These are phyloP conservation scores for Nannochloropsis salina DNA, from an alignment of 108 stramenopile species.

Conservation along the genomic window DNA sequence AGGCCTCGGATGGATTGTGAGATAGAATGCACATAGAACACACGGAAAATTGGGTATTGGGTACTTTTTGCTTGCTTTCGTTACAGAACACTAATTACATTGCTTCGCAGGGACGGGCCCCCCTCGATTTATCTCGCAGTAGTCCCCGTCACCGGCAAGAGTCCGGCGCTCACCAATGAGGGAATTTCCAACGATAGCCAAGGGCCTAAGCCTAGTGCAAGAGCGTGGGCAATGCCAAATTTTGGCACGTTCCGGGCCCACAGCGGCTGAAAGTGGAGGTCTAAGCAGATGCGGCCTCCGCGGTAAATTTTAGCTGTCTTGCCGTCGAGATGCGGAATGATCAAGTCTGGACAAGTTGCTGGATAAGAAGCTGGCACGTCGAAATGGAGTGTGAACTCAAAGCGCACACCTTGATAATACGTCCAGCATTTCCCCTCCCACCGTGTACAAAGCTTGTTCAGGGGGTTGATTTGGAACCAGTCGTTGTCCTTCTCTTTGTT, in stretches of 20 bases:
- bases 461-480: slow-evolving; percentile 32
- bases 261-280: slow-evolving; percentile 29
- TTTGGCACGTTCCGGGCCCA: slow-evolving; percentile 27
- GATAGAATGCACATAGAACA: too few relatives aligned
- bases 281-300: slow-evolving; percentile 29
- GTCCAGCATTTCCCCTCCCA: slow-evolving; percentile 42
- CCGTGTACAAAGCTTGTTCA: slow-evolving; percentile 18
- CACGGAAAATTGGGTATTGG: too few relatives aligned
- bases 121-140: background rate
- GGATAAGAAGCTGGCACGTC: slow-evolving; percentile 33
- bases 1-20: background rate
- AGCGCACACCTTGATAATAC: slow-evolving; percentile 30
- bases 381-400: slow-evolving; percentile 23
- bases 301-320: slow-evolving; percentile 33
- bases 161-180: background rate
- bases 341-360: slow-evolving; percentile 25
- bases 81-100: background rate
- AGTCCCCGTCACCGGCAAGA: background rate
- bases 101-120: background rate
- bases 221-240: slow-evolving; percentile 30
- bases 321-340: slow-evolving; percentile 25
- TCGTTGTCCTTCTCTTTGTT: slow-evolving; percentile 35
- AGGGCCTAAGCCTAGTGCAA: slow-evolving; percentile 28
- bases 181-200: slow-evolving; percentile 31
- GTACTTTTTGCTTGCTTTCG: background rate